Conservation (phyloP, 176 grass and related monocot genomes). For the Juncus effusus region DNA sequence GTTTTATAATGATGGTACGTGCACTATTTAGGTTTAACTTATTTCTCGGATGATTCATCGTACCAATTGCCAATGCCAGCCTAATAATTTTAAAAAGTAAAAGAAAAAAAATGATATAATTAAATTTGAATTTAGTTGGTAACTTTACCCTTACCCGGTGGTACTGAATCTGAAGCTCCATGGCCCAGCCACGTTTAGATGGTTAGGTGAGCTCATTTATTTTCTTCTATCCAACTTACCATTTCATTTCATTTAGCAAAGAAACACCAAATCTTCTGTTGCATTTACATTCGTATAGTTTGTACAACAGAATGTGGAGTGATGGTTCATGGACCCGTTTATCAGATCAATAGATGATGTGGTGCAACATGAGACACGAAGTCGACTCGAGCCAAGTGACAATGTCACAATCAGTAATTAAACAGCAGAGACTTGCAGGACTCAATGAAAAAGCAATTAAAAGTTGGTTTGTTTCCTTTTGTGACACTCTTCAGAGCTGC, state of each 20-base stretch:
- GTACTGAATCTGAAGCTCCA: too few relatives aligned
- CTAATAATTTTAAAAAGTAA: too few relatives aligned
- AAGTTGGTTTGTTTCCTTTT: neutral
- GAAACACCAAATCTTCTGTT: neutral
- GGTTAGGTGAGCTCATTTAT: constrained; percentile 16
- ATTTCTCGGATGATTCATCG: too few relatives aligned
- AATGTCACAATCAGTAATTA: constrained; percentile 18
- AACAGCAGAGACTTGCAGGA: constrained; percentile 13
- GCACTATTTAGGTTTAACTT: too few relatives aligned
- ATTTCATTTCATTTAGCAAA: constrained; percentile 4
- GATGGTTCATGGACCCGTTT: too few relatives aligned
- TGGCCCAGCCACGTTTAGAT: constrained; percentile 16
- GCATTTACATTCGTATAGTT: too few relatives aligned
- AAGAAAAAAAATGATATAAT: too few relatives aligned
- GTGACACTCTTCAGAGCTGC: neutral
- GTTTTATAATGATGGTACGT: too few relatives aligned
- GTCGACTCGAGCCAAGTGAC: neutral
- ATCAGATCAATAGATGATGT: neutral
- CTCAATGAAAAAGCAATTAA: constrained; percentile 15
- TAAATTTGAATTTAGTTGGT: too few relatives aligned
- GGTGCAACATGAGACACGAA: neutral
- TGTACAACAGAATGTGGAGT: too few relatives aligned
- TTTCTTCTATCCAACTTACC: neutral
- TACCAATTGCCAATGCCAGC: too few relatives aligned
- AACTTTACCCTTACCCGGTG: too few relatives aligned